A percentile compares a stretch with the other conserved stretches of the same genome.
phyloP scores from a whole-genome alignment of 2,329 filamentous ascomycete species.

The Aspergillus texensis region DNA sequence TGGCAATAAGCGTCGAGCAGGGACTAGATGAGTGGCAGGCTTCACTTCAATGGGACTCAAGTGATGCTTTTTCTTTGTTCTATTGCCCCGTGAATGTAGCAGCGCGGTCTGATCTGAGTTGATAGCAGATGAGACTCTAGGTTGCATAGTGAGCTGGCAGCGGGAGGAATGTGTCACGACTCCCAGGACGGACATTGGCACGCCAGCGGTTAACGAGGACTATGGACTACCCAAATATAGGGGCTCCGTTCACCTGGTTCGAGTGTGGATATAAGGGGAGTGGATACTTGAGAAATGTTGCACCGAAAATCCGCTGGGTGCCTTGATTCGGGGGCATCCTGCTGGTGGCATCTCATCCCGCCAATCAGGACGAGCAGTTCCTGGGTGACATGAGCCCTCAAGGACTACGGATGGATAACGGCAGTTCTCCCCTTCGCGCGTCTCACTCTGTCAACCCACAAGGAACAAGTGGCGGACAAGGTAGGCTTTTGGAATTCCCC shows the following conservation, averaged over 20 bases:
- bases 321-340: conserved; percentile 1
- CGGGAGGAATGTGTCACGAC: neutral
- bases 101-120: neutral
- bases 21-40: neutral
- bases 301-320: neutral
- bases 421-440: conserved; percentile 1
- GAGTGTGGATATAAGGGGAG: neutral
- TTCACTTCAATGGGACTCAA: neutral
- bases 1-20: neutral
- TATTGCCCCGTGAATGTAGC: neutral
- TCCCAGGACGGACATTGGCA: neutral
- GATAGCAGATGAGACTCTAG: neutral
- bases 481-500: neutral
- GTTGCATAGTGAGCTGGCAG: neutral
- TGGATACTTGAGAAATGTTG: conserved; percentile 3
- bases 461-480: neutral
- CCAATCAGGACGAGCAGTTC: conserved; percentile 14
- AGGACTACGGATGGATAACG: neutral
- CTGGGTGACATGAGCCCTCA: neutral
- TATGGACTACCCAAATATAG: neutral
- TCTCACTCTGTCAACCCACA: neutral
- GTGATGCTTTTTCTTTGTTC: neutral
- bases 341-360: conserved; percentile 21
- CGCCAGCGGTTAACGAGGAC: neutral
- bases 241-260: neutral